phyloP scores from a whole-genome alignment of 352 stramenopile species.

The Phytophthora cactorum region DNA sequence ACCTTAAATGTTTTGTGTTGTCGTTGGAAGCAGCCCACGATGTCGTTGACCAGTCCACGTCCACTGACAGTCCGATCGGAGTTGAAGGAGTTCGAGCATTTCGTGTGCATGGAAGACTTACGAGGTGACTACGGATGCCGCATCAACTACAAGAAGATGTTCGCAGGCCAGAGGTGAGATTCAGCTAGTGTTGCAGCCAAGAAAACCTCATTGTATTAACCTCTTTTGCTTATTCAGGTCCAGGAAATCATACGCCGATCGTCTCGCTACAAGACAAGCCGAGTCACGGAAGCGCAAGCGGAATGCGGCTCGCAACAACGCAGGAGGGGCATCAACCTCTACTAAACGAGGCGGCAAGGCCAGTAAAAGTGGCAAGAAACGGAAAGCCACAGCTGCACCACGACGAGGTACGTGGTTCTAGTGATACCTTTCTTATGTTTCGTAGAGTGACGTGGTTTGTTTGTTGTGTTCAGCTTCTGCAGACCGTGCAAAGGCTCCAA shows the following conservation, averaged over 20 bases:
- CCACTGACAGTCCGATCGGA: conserved; percentile 42
- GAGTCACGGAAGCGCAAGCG: conserved; percentile 64
- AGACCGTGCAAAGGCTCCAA: conserved; percentile 22
- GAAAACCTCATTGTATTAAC: not conserved
- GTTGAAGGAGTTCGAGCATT: conserved; percentile 67
- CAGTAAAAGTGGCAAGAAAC: conserved; percentile 29
- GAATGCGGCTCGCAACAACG: conserved; percentile 23
- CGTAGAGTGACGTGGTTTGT: conserved; percentile 1
- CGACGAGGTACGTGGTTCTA: conserved; percentile 34
- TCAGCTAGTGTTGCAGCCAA: not conserved
- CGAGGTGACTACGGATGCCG: conserved; percentile 55
- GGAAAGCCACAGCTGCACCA: conserved; percentile 25
- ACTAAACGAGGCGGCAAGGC: conserved; percentile 24
- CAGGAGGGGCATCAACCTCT: not conserved
- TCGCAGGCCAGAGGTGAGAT: conserved; percentile 65
- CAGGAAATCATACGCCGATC: conserved; percentile 62
- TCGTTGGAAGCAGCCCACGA: conserved; percentile 5
- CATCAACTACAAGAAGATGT: conserved; percentile 78
- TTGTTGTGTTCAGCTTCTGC: conserved; percentile 19
- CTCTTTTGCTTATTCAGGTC: conserved; percentile 17
- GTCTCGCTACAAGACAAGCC: conserved; percentile 41
- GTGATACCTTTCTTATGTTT: not conserved
- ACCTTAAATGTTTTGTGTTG: conserved; percentile 12
- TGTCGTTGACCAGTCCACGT: conserved; percentile 22
- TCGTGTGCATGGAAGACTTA: conserved; percentile 70